These are phyloP conservation scores for Boletus insuetus DNA, from an alignment of 768 basidiomycete genomes.

Conservation along the genomic window DNA sequence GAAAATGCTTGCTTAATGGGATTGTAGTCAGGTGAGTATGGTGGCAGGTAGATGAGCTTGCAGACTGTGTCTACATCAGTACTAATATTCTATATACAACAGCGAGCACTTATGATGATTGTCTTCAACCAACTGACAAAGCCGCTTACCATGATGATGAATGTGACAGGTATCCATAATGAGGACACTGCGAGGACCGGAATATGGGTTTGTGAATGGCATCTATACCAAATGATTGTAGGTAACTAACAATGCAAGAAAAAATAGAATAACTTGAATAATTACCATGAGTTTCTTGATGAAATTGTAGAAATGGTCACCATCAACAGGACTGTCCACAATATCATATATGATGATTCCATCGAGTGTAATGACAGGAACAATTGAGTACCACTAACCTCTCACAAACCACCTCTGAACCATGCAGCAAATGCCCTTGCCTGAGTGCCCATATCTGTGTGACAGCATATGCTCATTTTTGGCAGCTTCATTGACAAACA, in stretches of 20 bases:
- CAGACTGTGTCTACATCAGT: not conserved
- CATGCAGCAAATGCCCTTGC: not conserved
- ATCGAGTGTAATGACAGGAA: constrained; percentile 17
- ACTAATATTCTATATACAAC: not conserved
- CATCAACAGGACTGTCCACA: constrained; percentile 14
- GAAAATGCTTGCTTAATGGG: not conserved
- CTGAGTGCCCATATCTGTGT: not conserved
- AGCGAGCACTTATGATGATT: constrained; percentile 14
- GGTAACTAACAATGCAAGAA: too few species aligned
- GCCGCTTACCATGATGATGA: constrained; percentile 23
- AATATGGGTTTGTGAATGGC: constrained; percentile 3
- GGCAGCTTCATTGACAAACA: constrained; percentile 23
- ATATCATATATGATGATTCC: constrained; percentile 13
- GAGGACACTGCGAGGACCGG: constrained; percentile 10
- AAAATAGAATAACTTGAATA: too few species aligned
- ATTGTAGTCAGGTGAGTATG: not conserved
- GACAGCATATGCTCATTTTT: constrained; percentile 7
- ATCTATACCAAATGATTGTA: not conserved
- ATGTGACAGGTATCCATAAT: constrained; percentile 26
- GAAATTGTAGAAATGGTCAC: not conserved
- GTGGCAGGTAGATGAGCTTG: not conserved
- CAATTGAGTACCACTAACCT: constrained; percentile 9
- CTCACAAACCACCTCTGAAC: not conserved
- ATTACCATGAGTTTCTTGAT: constrained; percentile 7
- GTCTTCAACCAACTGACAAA: constrained; percentile 17